A percentile compares a stretch with the other conserved stretches of the same genome.
phyloP scores from a whole-genome alignment of 352 stramenopile species.

The Pythium rhizo-oryzae region DNA sequence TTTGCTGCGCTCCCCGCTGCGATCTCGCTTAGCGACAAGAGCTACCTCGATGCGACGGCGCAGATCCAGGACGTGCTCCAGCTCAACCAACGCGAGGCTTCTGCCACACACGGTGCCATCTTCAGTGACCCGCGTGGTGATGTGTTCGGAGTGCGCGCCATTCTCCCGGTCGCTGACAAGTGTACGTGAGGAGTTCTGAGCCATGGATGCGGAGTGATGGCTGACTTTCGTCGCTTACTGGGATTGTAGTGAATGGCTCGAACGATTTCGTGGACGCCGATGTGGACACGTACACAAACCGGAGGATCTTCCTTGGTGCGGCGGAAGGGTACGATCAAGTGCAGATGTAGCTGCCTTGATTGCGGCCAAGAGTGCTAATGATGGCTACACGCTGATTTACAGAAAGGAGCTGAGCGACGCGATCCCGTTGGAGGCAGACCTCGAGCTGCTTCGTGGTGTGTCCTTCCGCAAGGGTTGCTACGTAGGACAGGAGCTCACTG shows the following conservation, averaged over 20 bases:
- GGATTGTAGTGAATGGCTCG: conserved; percentile 49
- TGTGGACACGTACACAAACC: conserved; percentile 55
- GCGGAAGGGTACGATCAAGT: conserved; percentile 65
- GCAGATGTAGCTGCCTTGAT: not conserved
- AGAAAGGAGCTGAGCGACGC: conserved; percentile 65
- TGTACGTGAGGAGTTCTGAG: conserved; percentile 19
- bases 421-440: conserved; percentile 93
- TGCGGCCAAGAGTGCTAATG: not conserved
- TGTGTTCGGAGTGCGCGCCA: conserved; percentile 64
- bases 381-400: conserved; percentile 10
- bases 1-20: conserved; percentile 55
- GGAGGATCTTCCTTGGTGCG: conserved; percentile 65
- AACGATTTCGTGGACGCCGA: conserved; percentile 50
- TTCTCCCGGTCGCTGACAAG: conserved; percentile 42
- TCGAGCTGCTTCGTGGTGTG: conserved; percentile 91
- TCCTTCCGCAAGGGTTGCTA: conserved; percentile 96
- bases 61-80: conserved; percentile 33
- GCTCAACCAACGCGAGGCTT: conserved; percentile 41
- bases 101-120: conserved; percentile 38
- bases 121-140: conserved; percentile 67
- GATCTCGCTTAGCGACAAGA: conserved; percentile 32
- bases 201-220: not conserved
- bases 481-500: conserved; percentile 94
- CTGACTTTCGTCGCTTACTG: not conserved
- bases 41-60: conserved; percentile 21